Evolutionary conservation across 805 yeast species (phyloP).

Genomic region (Pichia thaimueangensis): DNA sequence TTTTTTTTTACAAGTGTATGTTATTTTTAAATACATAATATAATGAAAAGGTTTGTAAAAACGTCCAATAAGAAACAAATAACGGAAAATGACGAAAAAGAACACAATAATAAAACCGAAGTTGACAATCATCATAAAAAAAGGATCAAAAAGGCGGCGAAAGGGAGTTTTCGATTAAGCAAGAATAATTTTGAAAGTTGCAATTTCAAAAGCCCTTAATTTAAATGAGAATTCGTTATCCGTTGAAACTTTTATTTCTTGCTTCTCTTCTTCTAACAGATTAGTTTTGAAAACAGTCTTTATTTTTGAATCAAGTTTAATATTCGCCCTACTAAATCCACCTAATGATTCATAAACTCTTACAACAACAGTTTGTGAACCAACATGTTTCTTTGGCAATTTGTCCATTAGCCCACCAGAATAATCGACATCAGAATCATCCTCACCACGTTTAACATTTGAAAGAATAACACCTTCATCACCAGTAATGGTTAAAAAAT

Average conservation of each 20-base stretch:
- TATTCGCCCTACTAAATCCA: conserved; percentile 53
- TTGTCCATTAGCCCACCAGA: conserved; percentile 30
- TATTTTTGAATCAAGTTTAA: conserved; percentile 39
- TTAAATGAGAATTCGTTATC: conserved; percentile 32
- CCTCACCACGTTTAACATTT: conserved; percentile 82
- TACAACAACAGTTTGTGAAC: conserved; percentile 50
- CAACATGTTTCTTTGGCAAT: conserved; percentile 38
- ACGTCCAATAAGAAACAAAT: neutral
- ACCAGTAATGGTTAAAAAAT: conserved; percentile 34
- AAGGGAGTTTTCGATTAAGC: conserved; percentile 9
- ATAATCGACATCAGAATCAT: conserved; percentile 52
- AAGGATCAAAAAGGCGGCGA: neutral
- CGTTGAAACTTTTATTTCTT: conserved; percentile 30
- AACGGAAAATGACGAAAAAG: neutral
- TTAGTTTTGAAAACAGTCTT: conserved; percentile 47
- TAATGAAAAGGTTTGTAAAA: neutral
- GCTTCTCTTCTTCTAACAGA: conserved; percentile 49
- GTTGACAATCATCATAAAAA: neutral
- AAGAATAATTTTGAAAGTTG: conserved; percentile 48
- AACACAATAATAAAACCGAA: neutral
- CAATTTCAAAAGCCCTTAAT: conserved; percentile 75
- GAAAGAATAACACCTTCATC: conserved; percentile 60
- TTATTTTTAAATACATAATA: too few species aligned
- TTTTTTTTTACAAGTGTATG: too few species aligned
- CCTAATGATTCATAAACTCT: conserved; percentile 88